Evolutionary conservation across 257 asterid species (phyloP).

Genomic region (Gentiana straminea): DNA sequence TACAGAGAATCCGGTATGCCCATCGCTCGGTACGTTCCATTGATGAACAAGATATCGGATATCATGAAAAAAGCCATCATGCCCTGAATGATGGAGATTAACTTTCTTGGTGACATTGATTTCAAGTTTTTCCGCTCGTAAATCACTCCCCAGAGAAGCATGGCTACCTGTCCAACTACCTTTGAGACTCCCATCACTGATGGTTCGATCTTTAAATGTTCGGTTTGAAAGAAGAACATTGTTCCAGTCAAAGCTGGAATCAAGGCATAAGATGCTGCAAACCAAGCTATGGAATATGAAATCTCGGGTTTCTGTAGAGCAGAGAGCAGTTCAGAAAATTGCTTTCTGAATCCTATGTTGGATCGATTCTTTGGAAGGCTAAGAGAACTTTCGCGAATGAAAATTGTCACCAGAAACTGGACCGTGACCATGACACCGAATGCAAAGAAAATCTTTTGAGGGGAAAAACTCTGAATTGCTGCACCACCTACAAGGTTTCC

Average conservation of each 20-base stretch:
- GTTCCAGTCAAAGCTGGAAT: conserved; percentile 85
- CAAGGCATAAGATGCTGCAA: conserved; percentile 62
- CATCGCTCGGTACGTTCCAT: conserved; percentile 50
- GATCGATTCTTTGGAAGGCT: conserved; percentile 58
- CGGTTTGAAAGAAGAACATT: conserved; percentile 92
- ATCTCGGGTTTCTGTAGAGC: conserved; percentile 66
- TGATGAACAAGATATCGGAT: conserved; percentile 66
- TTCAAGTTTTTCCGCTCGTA: conserved; percentile 49
- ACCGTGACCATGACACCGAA: conserved; percentile 46
- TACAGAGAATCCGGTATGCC: conserved; percentile 69
- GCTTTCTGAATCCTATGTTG: conserved; percentile 32
- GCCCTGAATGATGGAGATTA: conserved; percentile 57
- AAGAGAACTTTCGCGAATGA: conserved; percentile 49
- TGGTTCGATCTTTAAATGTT: conserved; percentile 65
- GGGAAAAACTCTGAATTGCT: conserved; percentile 36
- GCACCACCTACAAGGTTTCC: conserved; percentile 80
- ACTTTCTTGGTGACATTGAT: conserved; percentile 55
- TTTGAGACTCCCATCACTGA: conserved; percentile 79
- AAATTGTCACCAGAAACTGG: conserved; percentile 60
- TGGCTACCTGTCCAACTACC: conserved; percentile 83
- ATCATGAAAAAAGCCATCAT: conserved; percentile 55
- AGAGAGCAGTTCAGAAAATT: conserved; percentile 44
- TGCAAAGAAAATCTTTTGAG: conserved; percentile 44
- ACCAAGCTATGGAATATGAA: conserved; percentile 58
- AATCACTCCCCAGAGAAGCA: conserved; percentile 80